A percentile compares a stretch with the other conserved stretches of the same genome.
Evolutionary conservation across 2,329 filamentous ascomycete genomes (phyloP).

Genomic region (Epichloe sp.): DNA sequence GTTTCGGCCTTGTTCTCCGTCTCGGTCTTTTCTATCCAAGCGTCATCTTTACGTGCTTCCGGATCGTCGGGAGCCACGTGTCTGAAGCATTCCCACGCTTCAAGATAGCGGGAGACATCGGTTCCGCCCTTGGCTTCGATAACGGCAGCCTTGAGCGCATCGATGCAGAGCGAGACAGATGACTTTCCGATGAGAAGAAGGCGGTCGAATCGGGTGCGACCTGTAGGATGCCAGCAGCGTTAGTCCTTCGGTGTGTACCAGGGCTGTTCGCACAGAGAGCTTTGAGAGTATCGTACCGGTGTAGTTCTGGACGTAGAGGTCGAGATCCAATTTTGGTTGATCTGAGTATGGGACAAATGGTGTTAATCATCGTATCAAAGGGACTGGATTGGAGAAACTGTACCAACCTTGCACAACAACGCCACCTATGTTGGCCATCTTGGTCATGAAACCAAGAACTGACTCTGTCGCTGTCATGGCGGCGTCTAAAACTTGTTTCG

Average conservation of each 20-base stretch:
- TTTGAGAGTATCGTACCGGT: slow-evolving; percentile 39
- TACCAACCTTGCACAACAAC: slow-evolving; percentile 34
- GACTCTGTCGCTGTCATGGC: slow-evolving; percentile 23
- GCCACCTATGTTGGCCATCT: slow-evolving; percentile 32
- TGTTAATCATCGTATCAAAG: neutral
- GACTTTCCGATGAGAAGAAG: slow-evolving; percentile 69
- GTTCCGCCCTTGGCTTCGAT: slow-evolving; percentile 61
- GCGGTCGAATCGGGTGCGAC: slow-evolving; percentile 67
- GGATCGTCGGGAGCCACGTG: slow-evolving; percentile 52
- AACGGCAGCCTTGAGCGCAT: slow-evolving; percentile 70
- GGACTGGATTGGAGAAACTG: neutral
- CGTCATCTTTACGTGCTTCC: slow-evolving; percentile 51
- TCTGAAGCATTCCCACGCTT: slow-evolving; percentile 52
- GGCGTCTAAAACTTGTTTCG: neutral
- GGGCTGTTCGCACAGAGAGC: neutral
- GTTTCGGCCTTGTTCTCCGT: slow-evolving; percentile 57
- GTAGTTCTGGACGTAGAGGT: slow-evolving; percentile 85
- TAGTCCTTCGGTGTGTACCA: neutral
- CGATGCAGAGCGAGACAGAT: slow-evolving; percentile 61
- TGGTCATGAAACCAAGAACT: slow-evolving; percentile 30
- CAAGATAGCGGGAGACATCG: slow-evolving; percentile 59
- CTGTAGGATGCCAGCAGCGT: slow-evolving; percentile 28
- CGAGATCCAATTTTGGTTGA: slow-evolving; percentile 77
- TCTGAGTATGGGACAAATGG: slow-evolving; percentile 33
- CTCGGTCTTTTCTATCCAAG: slow-evolving; percentile 62